Evolutionary conservation across 2,329 filamentous ascomycete genomes (phyloP), one percentile per base, ranked within the genome.

Genomic region (Scedosporium boydii): DNA sequence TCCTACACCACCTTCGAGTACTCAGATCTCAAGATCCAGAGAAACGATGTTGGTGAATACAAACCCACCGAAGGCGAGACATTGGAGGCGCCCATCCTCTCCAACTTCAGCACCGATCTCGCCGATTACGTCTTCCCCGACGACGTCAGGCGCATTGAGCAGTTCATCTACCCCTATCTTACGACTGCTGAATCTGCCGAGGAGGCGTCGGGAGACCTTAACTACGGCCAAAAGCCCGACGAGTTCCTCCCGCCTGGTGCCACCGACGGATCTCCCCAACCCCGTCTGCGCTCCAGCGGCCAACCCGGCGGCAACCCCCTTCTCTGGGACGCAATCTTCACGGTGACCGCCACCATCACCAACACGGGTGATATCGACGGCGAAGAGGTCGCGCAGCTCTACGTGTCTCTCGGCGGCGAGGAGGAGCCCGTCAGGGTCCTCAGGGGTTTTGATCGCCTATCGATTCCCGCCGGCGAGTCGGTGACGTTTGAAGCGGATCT

Each of bases 1-100:
- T 89, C 85, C 3, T 96, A 95, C 80, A 91, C 90, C 1, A 90
- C 82, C 2, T 93, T 96, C 70, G 73, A 83, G 61, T 91, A 91
- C 77, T 85, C 87, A n/a, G 78, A 89, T 71, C 75, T 95, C 41
- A 72, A 79, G 34, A 76, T 91, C 41, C 68, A 77, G 66, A 81
- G 82, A 67, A 73, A 75, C 58, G 68, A 76, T n/a, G 79, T 78
- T 1, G 72, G 71, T 21, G 69, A 77, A 0, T 90, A 90, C 76
- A 68, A 67, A 7, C 82, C 89, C 0, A 85, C 86, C 0, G 78
- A 75, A 0, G 89, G 89, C 63, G 72, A 78, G 68, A 90, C 88
- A 0, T 75, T 75, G 44, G 74, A 84, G 0, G 90, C 89, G 0
- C 88, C 88, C 0, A 78, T 77, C 0, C 81, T 89, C 48, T 87